These are phyloP conservation scores for Trichosporon faecale DNA, from an alignment of 1,284 basidiomycete genomes.

Conservation along the genomic window DNA sequence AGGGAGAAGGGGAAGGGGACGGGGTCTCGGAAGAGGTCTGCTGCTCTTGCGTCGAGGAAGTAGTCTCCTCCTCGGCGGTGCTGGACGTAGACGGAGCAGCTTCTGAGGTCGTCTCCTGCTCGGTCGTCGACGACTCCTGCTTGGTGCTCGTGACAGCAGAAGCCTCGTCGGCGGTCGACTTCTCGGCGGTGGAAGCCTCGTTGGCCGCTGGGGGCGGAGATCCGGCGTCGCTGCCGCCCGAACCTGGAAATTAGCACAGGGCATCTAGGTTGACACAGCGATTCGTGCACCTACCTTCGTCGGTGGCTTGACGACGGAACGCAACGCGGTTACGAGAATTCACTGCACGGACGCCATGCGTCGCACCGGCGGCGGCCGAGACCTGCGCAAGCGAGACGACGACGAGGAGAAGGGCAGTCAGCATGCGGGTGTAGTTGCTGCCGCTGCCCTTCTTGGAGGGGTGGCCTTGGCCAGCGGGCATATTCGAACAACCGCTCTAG, in stretches of 20 bases:
- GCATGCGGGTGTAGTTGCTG: slow-evolving; percentile 1
- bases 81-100: not conserved
- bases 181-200: not conserved
- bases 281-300: not conserved
- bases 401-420: slow-evolving; percentile 5
- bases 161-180: not conserved
- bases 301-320: not conserved
- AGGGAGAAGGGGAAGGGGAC: not conserved
- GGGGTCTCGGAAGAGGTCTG: not conserved
- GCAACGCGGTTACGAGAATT: not conserved
- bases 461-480: slow-evolving; percentile 5
- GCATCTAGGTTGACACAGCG: not conserved
- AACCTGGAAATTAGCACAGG: not conserved
- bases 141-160: not conserved
- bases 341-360: slow-evolving; percentile 1
- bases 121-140: not conserved
- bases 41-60: not conserved
- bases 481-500: not conserved
- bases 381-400: slow-evolving; percentile 7
- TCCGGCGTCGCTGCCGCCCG: not conserved
- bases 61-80: not conserved
- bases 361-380: not conserved
- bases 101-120: not conserved
- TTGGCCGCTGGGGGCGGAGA: not conserved
- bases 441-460: not conserved